These are phyloP conservation scores for Blastomyces silverae DNA, from an alignment of 2,329 filamentous ascomycete species.

Conservation along the genomic window DNA sequence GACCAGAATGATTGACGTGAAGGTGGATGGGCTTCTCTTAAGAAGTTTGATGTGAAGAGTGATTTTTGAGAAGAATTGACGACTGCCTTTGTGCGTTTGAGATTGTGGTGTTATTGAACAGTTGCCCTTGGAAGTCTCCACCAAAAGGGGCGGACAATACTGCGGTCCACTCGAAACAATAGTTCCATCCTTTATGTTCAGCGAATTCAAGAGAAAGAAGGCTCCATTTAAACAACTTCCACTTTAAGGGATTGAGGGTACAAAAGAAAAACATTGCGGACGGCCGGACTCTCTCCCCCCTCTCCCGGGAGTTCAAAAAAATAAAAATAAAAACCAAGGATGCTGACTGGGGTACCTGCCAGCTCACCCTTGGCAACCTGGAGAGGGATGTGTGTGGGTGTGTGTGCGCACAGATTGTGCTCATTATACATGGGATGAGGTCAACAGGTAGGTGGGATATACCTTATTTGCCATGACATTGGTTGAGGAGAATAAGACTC, in stretches of 20 bases:
- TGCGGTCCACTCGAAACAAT: neutral
- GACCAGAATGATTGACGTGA: neutral
- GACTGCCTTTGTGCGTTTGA: neutral
- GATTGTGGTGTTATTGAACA: conserved; percentile 2
- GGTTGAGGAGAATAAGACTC: neutral
- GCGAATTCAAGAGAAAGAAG: conserved; percentile 5
- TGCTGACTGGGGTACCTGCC: neutral
- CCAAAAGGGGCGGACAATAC: neutral
- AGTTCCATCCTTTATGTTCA: neutral
- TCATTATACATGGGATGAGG: neutral
- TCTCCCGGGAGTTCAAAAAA: neutral
- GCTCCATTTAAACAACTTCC: conserved; percentile 7
- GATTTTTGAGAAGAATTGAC: neutral
- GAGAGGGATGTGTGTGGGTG: neutral
- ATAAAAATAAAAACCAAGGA: no score
- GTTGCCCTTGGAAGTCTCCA: neutral
- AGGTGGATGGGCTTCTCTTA: neutral
- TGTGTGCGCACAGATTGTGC: neutral
- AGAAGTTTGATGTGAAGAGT: neutral
- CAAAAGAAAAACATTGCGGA: conserved; percentile 1
- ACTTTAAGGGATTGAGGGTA: neutral
- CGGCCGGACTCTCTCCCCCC: neutral
- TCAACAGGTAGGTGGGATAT: neutral
- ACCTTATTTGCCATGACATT: conserved; percentile 3
- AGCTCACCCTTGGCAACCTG: neutral